phyloP scores from a whole-genome alignment of 2,329 filamentous ascomycete genomes.

The Cercospora canescens region DNA sequence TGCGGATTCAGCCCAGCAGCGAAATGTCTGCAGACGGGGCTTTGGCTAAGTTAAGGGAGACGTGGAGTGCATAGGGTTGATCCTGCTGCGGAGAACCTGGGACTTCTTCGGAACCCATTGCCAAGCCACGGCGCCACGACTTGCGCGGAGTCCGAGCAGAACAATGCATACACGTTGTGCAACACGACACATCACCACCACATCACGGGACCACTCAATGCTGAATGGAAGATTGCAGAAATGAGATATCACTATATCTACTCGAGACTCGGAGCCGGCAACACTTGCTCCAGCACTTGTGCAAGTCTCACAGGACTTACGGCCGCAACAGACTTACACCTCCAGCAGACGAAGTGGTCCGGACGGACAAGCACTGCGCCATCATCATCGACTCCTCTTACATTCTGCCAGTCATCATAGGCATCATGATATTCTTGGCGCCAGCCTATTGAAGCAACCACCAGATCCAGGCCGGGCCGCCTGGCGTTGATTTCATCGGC shows the following conservation, averaged over 20 bases:
- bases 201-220: neutral
- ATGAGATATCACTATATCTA: neutral
- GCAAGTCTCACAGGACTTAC: neutral
- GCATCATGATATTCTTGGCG: slow-evolving; percentile 57
- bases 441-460: slow-evolving; percentile 43
- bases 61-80: neutral
- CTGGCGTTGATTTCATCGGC: slow-evolving; percentile 49
- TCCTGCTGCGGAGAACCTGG: neutral
- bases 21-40: neutral
- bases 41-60: neutral
- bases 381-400: slow-evolving; percentile 54
- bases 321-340: slow-evolving; percentile 27
- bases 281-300: neutral
- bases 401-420: slow-evolving; percentile 57
- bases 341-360: slow-evolving; percentile 58
- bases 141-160: neutral
- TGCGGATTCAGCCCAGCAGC: neutral
- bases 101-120: neutral
- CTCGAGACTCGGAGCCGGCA: neutral
- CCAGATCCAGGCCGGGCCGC: slow-evolving; percentile 31
- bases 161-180: neutral
- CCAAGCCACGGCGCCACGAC: neutral
- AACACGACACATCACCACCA: neutral
- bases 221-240: neutral
- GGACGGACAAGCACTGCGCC: slow-evolving; percentile 59